Percentiles rank a stretch among this genome's conserved stretches.
Conservation (phyloP, 2,329 filamentous ascomycete species). For the Aspergillus caelatus region DNA sequence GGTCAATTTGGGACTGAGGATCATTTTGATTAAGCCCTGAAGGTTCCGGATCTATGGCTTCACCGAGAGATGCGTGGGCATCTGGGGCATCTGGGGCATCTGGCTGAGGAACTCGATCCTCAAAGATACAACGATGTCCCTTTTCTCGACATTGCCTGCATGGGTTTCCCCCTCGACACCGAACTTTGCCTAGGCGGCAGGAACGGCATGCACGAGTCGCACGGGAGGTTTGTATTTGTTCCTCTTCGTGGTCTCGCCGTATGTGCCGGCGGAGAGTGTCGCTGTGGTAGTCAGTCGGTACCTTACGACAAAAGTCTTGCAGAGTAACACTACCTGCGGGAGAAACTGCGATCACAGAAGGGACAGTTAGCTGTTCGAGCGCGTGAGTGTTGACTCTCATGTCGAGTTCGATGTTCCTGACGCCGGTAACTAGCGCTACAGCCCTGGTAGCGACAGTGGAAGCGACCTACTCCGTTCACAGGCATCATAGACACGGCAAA, state of each 20-base stretch:
- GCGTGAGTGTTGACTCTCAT: constrained; percentile 16
- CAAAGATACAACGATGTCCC: background rate
- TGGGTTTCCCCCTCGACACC: constrained; percentile 13
- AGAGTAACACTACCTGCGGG: constrained; percentile 11
- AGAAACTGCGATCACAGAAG: constrained; percentile 19
- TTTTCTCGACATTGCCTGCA: constrained; percentile 8
- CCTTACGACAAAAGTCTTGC: background rate
- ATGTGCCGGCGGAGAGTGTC: constrained; percentile 25
- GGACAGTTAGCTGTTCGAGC: constrained; percentile 13
- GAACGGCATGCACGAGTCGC: constrained; percentile 16
- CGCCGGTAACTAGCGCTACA: constrained; percentile 20
- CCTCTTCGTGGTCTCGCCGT: constrained; percentile 18
- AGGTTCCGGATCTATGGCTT: background rate
- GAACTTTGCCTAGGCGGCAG: constrained; percentile 17
- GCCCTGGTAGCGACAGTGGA: constrained; percentile 10
- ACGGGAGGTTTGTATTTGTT: constrained; percentile 10
- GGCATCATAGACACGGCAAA: background rate
- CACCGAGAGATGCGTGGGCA: background rate
- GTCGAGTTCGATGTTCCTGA: constrained; percentile 22
- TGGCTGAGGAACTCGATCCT: background rate
- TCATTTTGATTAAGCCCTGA: background rate
- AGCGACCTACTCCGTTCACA: background rate
- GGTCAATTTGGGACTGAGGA: background rate
- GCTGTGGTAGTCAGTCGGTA: background rate
- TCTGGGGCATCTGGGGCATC: no score